These are phyloP conservation scores for Beauveria sp. DNA, from an alignment of 2,329 filamentous ascomycete genomes.

Conservation along the genomic window DNA sequence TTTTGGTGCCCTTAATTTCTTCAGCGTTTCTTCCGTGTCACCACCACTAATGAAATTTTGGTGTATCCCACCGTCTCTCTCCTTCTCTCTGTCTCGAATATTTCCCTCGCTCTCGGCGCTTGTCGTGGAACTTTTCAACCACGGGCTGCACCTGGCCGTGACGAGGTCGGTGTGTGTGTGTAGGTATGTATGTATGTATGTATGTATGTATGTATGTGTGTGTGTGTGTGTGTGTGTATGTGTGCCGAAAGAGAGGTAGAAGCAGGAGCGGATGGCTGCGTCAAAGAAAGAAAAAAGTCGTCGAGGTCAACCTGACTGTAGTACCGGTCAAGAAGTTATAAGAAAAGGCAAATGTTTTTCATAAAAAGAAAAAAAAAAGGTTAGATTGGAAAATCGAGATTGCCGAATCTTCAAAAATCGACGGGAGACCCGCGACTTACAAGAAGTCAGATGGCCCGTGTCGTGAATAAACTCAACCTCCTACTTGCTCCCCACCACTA, in stretches of 20 bases:
- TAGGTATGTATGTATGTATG: neutral
- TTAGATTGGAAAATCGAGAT: too few species aligned
- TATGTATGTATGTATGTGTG: neutral
- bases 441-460: too few species aligned
- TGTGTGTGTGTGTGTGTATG: neutral
- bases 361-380: too few species aligned
- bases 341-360: too few species aligned
- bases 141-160: slow-evolving; percentile 2
- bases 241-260: neutral
- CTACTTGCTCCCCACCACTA: too few species aligned
- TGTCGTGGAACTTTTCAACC: neutral
- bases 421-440: too few species aligned
- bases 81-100: neutral
- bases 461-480: too few species aligned
- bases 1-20: neutral
- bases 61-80: slow-evolving; percentile 4
- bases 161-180: neutral
- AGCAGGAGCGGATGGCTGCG: neutral
- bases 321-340: too few species aligned
- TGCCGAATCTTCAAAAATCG: too few species aligned
- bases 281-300: too few species aligned
- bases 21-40: neutral
- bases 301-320: too few species aligned
- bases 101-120: neutral
- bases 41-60: neutral